Evolutionary conservation across 352 stramenopile genomes (phyloP), one percentile per base, ranked within the genome.

Genomic region (Phytophthora brassicae): DNA sequence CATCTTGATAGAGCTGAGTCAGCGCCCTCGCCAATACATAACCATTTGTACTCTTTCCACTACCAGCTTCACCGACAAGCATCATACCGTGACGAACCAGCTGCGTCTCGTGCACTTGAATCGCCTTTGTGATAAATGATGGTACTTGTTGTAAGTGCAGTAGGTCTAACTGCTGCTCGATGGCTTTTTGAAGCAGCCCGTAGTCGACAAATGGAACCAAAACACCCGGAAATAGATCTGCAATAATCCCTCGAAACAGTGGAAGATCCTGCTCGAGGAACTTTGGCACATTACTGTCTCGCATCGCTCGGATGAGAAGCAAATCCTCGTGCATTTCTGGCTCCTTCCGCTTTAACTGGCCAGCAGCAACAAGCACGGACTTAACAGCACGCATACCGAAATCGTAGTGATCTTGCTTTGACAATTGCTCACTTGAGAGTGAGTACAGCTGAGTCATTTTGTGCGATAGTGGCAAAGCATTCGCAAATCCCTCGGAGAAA

Each of bases 201-300:
- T 98, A 98, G 69, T 98, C 94, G 0, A 98, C 90, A 58, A 96
- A 98, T 2, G 94, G 94, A 7, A 98, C 92, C 12, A 97, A 74
- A 20, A 98, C 89, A 16, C 94, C 90, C 0, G 95, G 95, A 51
- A 98, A 98, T 3, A 98, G 73, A 68, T 98, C 95, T 3, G 75
- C 86, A 29, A 98, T 92, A 73, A 98, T 98, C 20, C 94, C 94
- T 4, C 90, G 79, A 63, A 98, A 98, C 8, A 98, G 61, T 16
- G 93, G 90, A 24, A 98, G 70, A 59, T 98, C 95, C 44, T 98
- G 89, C 70, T 98, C 86, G 12, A 98, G 79, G 44, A 98, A 97
- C 67, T 98, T 98, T 14, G 95, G 94, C 1, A 98, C 90, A 59
- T 98, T 98, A 39, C 88, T 97, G 62, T 98, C 94, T 33, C 94